Base-by-base conservation (phyloP, 768 basidiomycete genomes). In the Amanita polypyramis region DNA sequence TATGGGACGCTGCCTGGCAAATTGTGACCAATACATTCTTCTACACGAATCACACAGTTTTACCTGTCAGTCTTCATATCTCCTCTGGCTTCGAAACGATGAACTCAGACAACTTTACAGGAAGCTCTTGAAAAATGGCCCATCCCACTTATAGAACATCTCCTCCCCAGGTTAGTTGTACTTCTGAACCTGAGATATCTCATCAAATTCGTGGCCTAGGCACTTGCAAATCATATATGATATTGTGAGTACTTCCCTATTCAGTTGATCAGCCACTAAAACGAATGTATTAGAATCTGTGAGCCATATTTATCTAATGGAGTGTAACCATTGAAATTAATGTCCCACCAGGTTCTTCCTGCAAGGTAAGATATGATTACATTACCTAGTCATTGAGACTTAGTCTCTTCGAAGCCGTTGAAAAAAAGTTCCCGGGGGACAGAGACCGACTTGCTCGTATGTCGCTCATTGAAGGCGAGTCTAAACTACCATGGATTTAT, bases 1-100 rank as follows among this genome's bases (percentile, higher is more conserved):
- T 68, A 1, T 99, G 92, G 87, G 77, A 80, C 53, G 56, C 65
- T 12, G 94, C 96, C 3, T 99, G 96, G 96, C 63, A 72, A 19
- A 90, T 98, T 56, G 81, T 85, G 38, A 89, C 80, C 45, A 84
- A 84, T 60, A 91, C 88, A 2, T 94, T 96, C 70, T 92, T 88
- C 65, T 98, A 92, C 70, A 97, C 93, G 8, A 96, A 95, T 62
- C 93, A 92, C 65, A 92, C 89, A 6, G 93, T 98, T 25, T 71
- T 96, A 25, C 88, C 91, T 19, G 90, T 85, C 34, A 56, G 79
- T 74, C 55, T 41, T 42, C 12, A 50, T 5, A 19, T 34, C 5
- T 7, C 14, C 11, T 30, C 20, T 14, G 43, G 29, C 29, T 11
- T 34, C 33, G 9, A 34, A 17, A 25, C 27, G 23, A n/a, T 34